A percentile compares a stretch with the other conserved stretches of the same genome.
Conservation (phyloP, 2,329 filamentous ascomycete species). For the Rutstroemia sp. region DNA sequence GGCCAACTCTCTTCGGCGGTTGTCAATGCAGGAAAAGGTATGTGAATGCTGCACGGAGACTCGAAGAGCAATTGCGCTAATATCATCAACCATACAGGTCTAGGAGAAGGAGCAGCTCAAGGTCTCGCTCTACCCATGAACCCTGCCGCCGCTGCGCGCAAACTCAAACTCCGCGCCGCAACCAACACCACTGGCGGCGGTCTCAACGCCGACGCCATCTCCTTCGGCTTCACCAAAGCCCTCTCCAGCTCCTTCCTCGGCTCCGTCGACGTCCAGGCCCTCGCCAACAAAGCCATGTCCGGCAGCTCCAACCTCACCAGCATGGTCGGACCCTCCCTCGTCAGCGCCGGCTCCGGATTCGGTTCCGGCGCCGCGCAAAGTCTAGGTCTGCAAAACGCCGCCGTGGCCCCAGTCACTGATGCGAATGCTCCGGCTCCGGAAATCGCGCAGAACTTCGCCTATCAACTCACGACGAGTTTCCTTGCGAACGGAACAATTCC, state of each 20-base stretch:
- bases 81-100: background rate
- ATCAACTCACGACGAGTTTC: constrained; percentile 1
- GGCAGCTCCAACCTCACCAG: background rate
- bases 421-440: background rate
- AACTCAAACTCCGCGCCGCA: background rate
- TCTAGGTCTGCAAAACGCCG: background rate
- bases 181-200: background rate
- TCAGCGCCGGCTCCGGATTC: background rate
- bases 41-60: background rate
- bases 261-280: background rate
- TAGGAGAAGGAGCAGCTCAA: constrained; percentile 6
- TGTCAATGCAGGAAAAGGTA: constrained; percentile 4
- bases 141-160: background rate
- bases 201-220: background rate
- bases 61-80: background rate
- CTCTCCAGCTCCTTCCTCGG: constrained; percentile 8
- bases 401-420: background rate
- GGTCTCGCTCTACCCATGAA: constrained; percentile 6
- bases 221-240: constrained; percentile 6
- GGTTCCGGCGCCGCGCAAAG: constrained; percentile 2
- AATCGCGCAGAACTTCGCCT: constrained; percentile 4
- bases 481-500: constrained; percentile 1
- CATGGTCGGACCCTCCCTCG: constrained; percentile 1
- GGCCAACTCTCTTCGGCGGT: constrained; percentile 5
- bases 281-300: constrained; percentile 3